A percentile compares a stretch with the other conserved stretches of the same genome.
These are phyloP conservation scores for Nadsonia commutata DNA, from an alignment of 1,139 yeast genomes.

Conservation along the genomic window DNA sequence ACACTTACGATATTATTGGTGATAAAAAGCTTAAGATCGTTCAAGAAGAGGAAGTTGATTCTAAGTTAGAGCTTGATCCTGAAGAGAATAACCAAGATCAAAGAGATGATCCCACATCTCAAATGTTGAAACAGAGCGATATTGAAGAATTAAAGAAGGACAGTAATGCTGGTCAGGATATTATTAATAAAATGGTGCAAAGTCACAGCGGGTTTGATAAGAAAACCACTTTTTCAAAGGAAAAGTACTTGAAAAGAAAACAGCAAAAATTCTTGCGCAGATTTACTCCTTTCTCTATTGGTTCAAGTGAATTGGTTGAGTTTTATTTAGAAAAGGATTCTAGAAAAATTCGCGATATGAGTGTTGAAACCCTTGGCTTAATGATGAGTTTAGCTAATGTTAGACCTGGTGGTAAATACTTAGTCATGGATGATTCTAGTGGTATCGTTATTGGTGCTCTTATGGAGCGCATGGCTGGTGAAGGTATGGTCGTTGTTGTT, in stretches of 20 bases:
- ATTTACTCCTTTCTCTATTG: conserved; percentile 67
- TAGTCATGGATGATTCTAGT: conserved; percentile 83
- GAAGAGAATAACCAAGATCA: conserved; percentile 51
- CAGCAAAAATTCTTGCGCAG: conserved; percentile 81
- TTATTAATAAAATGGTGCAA: conserved; percentile 67
- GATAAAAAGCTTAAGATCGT: conserved; percentile 14
- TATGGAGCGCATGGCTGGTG: conserved; percentile 78
- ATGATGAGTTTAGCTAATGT: conserved; percentile 66
- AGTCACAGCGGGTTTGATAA: conserved; percentile 83
- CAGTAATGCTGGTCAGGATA: conserved; percentile 53
- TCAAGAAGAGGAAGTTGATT: conserved; percentile 16
- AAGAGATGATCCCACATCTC: conserved; percentile 64
- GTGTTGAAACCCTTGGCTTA: conserved; percentile 70
- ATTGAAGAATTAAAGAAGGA: conserved; percentile 61
- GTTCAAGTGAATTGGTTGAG: conserved; percentile 62
- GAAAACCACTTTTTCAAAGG: conserved; percentile 82
- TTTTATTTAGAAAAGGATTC: conserved; percentile 64
- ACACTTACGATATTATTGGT: conserved; percentile 61
- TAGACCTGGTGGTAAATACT: conserved; percentile 76
- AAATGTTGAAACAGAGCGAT: conserved; percentile 57
- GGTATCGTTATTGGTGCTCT: conserved; percentile 72
- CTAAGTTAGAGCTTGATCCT: conserved; percentile 18
- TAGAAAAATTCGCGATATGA: conserved; percentile 60
- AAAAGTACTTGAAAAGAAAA: conserved; percentile 78
- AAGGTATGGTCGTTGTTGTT: conserved; percentile 59